Evolutionary conservation across 768 basidiomycete species (phyloP), one percentile per base, ranked within the genome.

Genomic region (Sporobolomyces pararoseus): DNA sequence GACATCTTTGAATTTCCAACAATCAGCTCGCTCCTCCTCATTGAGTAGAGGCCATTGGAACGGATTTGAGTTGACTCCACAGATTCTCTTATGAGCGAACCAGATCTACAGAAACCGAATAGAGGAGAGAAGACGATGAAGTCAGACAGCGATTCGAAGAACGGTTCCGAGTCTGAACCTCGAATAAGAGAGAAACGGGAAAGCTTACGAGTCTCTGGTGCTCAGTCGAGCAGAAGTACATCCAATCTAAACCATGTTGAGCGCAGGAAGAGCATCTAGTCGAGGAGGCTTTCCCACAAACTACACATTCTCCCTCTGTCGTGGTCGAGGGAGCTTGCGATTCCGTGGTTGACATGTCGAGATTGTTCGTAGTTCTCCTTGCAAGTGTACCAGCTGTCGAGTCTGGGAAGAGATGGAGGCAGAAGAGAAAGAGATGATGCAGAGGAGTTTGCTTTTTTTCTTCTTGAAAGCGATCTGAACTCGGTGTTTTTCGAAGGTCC

Each of bases 201-300:
- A 12, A 53, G 25, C 52, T 29, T 21, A 53, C 52, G 27, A 53
- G 53, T 34, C 13, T 54, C 53, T 54, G 53, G n/a, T 54, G 53
- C 10, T 54, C 53, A 14, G 6, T 31, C 32, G 53, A 54, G 60
- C 60, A 62, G 60, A 62, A 62, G 34, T n/a, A 62, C 32, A 62
- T 34, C 53, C 53, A 54, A 10, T 62, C 60, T 12, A 23, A 9
- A 34, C 60, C 60, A 35, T 47, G 19, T 6, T 9, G 4, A 1
- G 32, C 60, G 32, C 60, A 62, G 14, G 47, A 4, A 5, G 47
- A 51, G 49, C 60, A 62, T 31, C 60, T 21, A 4, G 23, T 50
- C 34, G 2, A 19, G 3, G 31, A n/a, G 47, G 16, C 4, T 25
- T 35, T 14, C 12, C 60, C 60, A 21, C 60, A 51, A 31, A 62